Base-by-base conservation (phyloP, 495 filamentous ascomycete species). In the Sporormia fimetaria region DNA sequence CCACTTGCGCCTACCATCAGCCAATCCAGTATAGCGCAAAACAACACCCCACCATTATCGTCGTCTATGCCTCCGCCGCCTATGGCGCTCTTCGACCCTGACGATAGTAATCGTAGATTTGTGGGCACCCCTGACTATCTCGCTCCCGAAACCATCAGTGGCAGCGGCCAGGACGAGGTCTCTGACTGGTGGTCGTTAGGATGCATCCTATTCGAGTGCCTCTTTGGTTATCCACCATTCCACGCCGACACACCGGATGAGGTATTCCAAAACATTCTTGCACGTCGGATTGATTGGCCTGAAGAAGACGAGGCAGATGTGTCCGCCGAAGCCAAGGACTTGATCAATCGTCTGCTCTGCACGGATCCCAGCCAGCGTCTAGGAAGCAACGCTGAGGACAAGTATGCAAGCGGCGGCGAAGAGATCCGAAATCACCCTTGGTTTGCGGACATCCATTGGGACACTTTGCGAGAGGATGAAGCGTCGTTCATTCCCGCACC, bases 161-260 rank as follows among this genome's bases (percentile, higher is more conserved):
- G 90, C 34, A 73, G 83, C 44, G 85, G 87, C 0, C 90, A 96
- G 62, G 90, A 98, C 58, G 87, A 96, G 57, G 87, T 87, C 49
- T 95, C 90, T 59, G 90, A 98, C 73, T 98, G 90, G 90, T 98
- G 90, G 90, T 96, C 90, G 5, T 66, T 98, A 31, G 90, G 90
- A 2, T 96, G 90, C 54, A 96, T 98, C 44, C 67, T 96, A 63
- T 98, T 95, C 57, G 90, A 98, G 51, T 95, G 94, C 45, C 65
- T 98, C 14, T 96, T 82, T 57, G 81, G 90, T 38, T 72, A 83
- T 62, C 90, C 90, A 1, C 90, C 90, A 15, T 98, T 98, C 62
- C 86, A 98, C 57, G 90, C 84, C 4, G 67, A 68, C 12, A 83
- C 85, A 27, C 90, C 90, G 0, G 92, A 98, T 42, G 70, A 88